Evolutionary conservation across 2,329 filamentous ascomycete species (phyloP), one percentile per base, ranked within the genome.

Genomic region (Aspergillus felis): DNA sequence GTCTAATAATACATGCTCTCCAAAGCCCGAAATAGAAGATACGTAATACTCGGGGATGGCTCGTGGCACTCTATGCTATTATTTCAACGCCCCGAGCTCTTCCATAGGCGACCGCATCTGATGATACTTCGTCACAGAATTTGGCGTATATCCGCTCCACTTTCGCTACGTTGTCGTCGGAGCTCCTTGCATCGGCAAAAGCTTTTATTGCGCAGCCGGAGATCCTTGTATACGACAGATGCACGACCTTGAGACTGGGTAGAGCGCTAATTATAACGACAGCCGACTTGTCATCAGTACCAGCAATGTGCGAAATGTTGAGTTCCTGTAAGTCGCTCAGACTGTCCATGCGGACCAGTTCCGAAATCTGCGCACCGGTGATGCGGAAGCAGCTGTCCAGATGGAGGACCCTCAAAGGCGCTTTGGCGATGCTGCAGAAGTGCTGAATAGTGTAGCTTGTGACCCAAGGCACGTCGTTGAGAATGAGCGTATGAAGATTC

Each of bases 61-160:
- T 24, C 42, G 22, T 14, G 1, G 2, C 42, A 20, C 42, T 20
- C 41, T 65, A 68, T 28, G 55, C 63, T 9, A 71, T 51, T 8
- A 73, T 63, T 10, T 67, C 61, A 42, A 74, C 53, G 3, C 70
- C 71, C 42, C 56, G 62, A 10, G 62, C 59, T 5, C 71, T 65
- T 17, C 71, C 72, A 55, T 72, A 75, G 6, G 64, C 64, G 22
- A 74, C 56, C 6, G 72, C 73, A 63, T 75, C 72, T 3, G 62
- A 63, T 8, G 71, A 74, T 0, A 74, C 61, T 20, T 58, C 47
- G 29, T 71, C 67, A 32, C 73, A 75, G 8, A 64, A 66, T 22
- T 56, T 66, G 4, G 69, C 53, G 53, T 64, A 58, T 22, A 75
- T 27, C 1, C 57, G 55, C n/a, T 72, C 62, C n/a, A 74, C 52